Conservation (phyloP, 2,329 filamentous ascomycete species). For the Alternaria sp. region DNA sequence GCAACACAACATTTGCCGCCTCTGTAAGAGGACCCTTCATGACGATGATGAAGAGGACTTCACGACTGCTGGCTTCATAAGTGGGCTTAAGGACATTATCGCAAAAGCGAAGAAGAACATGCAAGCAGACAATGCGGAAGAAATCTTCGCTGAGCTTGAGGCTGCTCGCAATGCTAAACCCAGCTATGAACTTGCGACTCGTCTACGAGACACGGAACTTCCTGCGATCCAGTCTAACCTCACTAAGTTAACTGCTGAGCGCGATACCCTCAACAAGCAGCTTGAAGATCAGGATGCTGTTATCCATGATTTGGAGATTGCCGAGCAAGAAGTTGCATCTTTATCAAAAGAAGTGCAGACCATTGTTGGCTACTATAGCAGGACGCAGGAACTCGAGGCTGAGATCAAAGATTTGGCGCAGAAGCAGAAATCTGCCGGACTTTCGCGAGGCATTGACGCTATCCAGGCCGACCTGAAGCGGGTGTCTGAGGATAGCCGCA, state of each 20-base stretch:
- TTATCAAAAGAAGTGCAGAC: conserved; percentile 77
- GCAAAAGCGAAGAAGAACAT: conserved; percentile 63
- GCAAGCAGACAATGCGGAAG: conserved; percentile 68
- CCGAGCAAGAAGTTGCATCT: conserved; percentile 76
- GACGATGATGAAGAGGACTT: conserved; percentile 64
- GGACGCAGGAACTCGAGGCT: conserved; percentile 73
- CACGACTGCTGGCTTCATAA: conserved; percentile 63
- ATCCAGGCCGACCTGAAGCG: conserved; percentile 79
- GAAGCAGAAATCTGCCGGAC: conserved; percentile 74
- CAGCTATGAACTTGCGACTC: conserved; percentile 77
- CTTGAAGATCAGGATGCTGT: conserved; percentile 71
- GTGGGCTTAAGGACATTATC: conserved; percentile 69
- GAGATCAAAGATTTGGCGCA: conserved; percentile 79
- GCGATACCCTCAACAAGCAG: conserved; percentile 51
- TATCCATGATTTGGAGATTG: conserved; percentile 69
- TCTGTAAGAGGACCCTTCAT: conserved; percentile 76
- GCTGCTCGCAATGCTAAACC: conserved; percentile 64
- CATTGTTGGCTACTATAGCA: conserved; percentile 75
- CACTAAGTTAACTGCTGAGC: conserved; percentile 57
- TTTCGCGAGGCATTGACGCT: conserved; percentile 77
- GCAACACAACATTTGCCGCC: conserved; percentile 74
- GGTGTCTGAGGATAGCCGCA: conserved; percentile 72
- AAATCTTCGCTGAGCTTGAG: conserved; percentile 67
- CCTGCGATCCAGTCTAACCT: conserved; percentile 72
- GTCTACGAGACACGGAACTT: conserved; percentile 73